Conservation (phyloP, 257 asterid species). For the Jacaranda mimosifolia region DNA sequence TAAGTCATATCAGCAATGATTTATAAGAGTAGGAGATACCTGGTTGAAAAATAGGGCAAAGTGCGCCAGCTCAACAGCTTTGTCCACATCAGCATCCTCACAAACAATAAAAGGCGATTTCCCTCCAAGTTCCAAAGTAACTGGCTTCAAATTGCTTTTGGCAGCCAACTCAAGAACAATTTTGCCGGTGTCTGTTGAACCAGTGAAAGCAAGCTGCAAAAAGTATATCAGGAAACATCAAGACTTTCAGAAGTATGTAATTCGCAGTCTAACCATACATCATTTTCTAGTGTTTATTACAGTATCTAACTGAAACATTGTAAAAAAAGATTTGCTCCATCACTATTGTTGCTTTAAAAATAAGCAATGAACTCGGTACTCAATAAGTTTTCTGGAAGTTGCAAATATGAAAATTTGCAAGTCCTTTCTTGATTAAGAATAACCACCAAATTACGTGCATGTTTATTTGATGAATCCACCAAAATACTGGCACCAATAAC, state of each 20-base stretch:
- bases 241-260: conserved; percentile 7
- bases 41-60: conserved; percentile 93
- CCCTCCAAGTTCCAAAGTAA: conserved; percentile 96
- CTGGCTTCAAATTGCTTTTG: conserved; percentile 95
- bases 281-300: background rate
- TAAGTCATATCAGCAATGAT: conserved; percentile 1
- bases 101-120: conserved; percentile 97
- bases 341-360: background rate
- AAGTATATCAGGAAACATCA: conserved; percentile 15
- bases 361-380: background rate
- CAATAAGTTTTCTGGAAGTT: conserved; percentile 22
- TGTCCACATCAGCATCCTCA: conserved; percentile 95
- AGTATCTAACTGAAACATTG: background rate
- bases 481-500: conserved; percentile 8
- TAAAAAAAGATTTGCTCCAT: background rate
- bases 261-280: background rate
- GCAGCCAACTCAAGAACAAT: conserved; percentile 74
- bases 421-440: conserved; percentile 16
- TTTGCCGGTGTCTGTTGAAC: conserved; percentile 92
- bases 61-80: conserved; percentile 92
- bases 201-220: conserved; percentile 94
- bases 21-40: conserved; percentile 48
- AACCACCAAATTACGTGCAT: conserved; percentile 7
- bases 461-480: conserved; percentile 2
- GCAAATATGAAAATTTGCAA: background rate